These are phyloP conservation scores for Melampsora larici-populina DNA, from an alignment of 1,284 basidiomycete genomes.

Conservation along the genomic window DNA sequence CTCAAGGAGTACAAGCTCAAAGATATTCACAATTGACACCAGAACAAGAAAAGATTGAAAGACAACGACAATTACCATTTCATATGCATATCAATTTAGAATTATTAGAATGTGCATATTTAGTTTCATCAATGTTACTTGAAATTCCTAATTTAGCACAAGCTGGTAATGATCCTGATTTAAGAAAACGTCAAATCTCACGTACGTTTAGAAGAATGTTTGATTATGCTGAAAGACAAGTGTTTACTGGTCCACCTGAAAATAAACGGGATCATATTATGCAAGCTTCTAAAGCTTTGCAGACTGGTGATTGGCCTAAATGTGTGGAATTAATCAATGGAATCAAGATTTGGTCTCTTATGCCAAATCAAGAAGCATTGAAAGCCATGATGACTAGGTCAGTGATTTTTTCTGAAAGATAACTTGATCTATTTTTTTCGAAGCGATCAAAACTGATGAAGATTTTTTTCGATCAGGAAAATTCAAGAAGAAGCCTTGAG, in stretches of 20 bases:
- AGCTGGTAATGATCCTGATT: constrained; percentile 84
- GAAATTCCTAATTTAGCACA: constrained; percentile 94
- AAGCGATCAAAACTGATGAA: constrained; percentile 22
- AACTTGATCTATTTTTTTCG: not conserved
- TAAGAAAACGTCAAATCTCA: constrained; percentile 70
- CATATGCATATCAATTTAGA: constrained; percentile 99
- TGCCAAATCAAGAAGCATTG: constrained; percentile 82
- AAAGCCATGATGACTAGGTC: constrained; percentile 91
- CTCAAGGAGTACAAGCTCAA: constrained; percentile 92
- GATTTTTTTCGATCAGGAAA: constrained; percentile 61
- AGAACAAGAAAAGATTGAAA: constrained; percentile 95
- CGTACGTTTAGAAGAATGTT: constrained; percentile 92
- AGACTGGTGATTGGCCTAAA: constrained; percentile 94
- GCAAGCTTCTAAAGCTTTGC: constrained; percentile 95
- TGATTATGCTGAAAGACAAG: constrained; percentile 95
- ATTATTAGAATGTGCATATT: constrained; percentile 91
- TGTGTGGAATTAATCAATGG: constrained; percentile 86
- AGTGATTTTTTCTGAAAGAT: constrained; percentile 52
- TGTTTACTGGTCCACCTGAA: constrained; percentile 97
- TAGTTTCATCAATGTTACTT: constrained; percentile 96
- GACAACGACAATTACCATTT: constrained; percentile 93
- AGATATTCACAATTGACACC: constrained; percentile 76
- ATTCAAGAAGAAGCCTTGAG: constrained; percentile 97
- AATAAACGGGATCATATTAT: constrained; percentile 98
- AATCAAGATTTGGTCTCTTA: constrained; percentile 96